phyloP scores from a whole-genome alignment of 2,329 filamentous ascomycete species.

The Zarea fungicola region DNA sequence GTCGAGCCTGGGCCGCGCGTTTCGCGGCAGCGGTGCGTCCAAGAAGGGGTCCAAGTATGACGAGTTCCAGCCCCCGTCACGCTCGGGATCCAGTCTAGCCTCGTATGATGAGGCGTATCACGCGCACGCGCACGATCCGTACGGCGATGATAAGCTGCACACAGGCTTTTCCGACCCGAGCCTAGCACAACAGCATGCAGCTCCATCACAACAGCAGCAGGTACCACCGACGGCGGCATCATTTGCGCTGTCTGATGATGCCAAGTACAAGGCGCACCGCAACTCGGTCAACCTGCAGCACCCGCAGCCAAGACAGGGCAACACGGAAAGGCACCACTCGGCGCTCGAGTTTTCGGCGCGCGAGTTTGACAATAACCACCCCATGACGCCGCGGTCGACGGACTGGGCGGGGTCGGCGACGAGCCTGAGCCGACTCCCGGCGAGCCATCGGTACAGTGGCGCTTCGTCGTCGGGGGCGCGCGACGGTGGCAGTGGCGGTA shows the following conservation, averaged over 20 bases:
- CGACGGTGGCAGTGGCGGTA: constrained; percentile 27
- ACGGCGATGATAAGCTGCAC: constrained; percentile 57
- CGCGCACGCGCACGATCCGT: constrained; percentile 47
- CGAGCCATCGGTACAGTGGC: constrained; percentile 45
- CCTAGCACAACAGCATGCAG: constrained; percentile 24
- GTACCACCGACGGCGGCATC: constrained; percentile 1
- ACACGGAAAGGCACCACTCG: constrained; percentile 68
- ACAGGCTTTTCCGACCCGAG: constrained; percentile 51
- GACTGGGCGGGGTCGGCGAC: constrained; percentile 60
- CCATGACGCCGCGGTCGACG: constrained; percentile 54
- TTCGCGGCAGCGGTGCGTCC: constrained; percentile 59
- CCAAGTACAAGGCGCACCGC: constrained; percentile 76
- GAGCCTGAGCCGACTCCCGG: constrained; percentile 50
- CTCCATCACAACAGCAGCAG: too few species aligned
- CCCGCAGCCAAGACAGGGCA: constrained; percentile 69
- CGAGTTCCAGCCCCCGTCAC: constrained; percentile 57
- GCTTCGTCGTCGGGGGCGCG: constrained; percentile 27
- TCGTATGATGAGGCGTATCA: constrained; percentile 58
- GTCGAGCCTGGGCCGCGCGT: constrained; percentile 75
- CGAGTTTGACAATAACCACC: constrained; percentile 56
- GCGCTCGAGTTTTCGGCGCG: constrained; percentile 69
- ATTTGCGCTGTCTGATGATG: constrained; percentile 47
- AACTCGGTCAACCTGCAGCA: constrained; percentile 77
- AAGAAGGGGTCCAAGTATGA: constrained; percentile 56
- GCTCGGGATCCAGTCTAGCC: constrained; percentile 70